Conservation (phyloP, 2,329 filamentous ascomycete genomes). For the Talaromyces sp. region DNA sequence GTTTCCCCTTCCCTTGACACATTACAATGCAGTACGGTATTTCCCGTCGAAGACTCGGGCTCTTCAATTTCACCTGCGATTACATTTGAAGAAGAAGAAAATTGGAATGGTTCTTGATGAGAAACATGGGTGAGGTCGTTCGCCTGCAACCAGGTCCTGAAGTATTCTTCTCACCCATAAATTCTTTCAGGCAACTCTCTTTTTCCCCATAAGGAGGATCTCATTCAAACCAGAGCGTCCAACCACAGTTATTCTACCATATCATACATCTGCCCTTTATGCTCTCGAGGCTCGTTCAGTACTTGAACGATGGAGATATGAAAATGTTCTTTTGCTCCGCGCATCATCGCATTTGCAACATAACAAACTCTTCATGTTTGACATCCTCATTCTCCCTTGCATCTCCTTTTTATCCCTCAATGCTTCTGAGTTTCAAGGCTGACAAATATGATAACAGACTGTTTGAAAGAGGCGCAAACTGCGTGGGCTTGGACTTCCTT, state of each 20-base stretch:
- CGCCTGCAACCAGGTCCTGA: slow-evolving; percentile 50
- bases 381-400: slow-evolving; percentile 47
- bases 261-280: slow-evolving; percentile 27
- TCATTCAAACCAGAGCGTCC: slow-evolving; percentile 28
- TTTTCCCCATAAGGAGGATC: slow-evolving; percentile 37
- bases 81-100: slow-evolving; percentile 26
- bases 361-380: slow-evolving; percentile 41
- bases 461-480: slow-evolving; percentile 82
- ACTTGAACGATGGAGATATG: slow-evolving; percentile 35
- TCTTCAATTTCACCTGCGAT: slow-evolving; percentile 28
- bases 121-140: slow-evolving; percentile 62
- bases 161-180: slow-evolving; percentile 52
- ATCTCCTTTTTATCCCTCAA: slow-evolving; percentile 20
- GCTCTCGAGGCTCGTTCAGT: slow-evolving; percentile 27
- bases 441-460: slow-evolving; percentile 57
- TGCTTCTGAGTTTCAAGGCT: slow-evolving; percentile 34
- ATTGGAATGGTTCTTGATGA: slow-evolving; percentile 29
- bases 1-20: slow-evolving; percentile 59
- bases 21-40: slow-evolving; percentile 39
- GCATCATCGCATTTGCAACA: slow-evolving; percentile 37
- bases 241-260: slow-evolving; percentile 24
- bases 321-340: slow-evolving; percentile 31
- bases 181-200: slow-evolving; percentile 43
- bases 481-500: slow-evolving; percentile 87
- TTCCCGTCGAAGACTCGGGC: slow-evolving; percentile 31